Conservation (phyloP, 2,329 filamentous ascomycete species). For the Cercospora sojina region DNA sequence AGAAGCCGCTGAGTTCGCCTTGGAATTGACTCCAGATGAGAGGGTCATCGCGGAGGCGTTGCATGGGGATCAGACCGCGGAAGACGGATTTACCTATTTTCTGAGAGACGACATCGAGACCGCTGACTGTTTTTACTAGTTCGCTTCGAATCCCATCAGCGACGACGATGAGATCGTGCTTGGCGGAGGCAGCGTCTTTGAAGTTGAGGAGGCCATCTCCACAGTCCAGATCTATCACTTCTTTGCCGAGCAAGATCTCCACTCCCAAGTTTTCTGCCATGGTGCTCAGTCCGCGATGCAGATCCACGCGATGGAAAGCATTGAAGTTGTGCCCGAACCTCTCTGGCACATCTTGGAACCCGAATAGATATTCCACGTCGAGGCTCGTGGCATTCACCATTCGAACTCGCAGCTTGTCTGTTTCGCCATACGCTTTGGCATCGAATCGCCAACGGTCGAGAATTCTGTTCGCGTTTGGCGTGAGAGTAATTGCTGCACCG, state of each 20-base stretch:
- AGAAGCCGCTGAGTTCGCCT: constrained; percentile 16
- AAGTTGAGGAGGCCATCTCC: constrained; percentile 19
- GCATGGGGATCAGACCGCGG: constrained; percentile 18
- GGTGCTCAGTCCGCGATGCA: constrained; percentile 22
- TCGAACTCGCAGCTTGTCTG: constrained; percentile 15
- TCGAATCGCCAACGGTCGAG: constrained; percentile 41
- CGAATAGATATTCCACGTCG: constrained; percentile 7
- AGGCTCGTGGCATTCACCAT: constrained; percentile 12
- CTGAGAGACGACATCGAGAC: neutral
- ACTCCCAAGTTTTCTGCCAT: constrained; percentile 19
- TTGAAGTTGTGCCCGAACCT: constrained; percentile 22
- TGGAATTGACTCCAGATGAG: constrained; percentile 15
- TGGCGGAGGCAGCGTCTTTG: constrained; percentile 12
- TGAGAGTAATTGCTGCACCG: constrained; percentile 45
- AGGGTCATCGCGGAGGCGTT: constrained; percentile 11
- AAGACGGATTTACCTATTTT: constrained; percentile 21
- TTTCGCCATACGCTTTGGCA: constrained; percentile 24
- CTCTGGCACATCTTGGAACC: constrained; percentile 14
- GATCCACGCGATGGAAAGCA: constrained; percentile 27
- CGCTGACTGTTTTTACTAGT: constrained; percentile 11
- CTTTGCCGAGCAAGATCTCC: constrained; percentile 16
- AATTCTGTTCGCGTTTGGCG: constrained; percentile 42
- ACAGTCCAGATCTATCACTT: constrained; percentile 23
- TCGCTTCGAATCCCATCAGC: constrained; percentile 28
- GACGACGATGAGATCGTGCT: constrained; percentile 26